A percentile compares a stretch with the other conserved stretches of the same genome.
Evolutionary conservation across 2,329 filamentous ascomycete species (phyloP).

Genomic region (Trichoderma polysporum): DNA sequence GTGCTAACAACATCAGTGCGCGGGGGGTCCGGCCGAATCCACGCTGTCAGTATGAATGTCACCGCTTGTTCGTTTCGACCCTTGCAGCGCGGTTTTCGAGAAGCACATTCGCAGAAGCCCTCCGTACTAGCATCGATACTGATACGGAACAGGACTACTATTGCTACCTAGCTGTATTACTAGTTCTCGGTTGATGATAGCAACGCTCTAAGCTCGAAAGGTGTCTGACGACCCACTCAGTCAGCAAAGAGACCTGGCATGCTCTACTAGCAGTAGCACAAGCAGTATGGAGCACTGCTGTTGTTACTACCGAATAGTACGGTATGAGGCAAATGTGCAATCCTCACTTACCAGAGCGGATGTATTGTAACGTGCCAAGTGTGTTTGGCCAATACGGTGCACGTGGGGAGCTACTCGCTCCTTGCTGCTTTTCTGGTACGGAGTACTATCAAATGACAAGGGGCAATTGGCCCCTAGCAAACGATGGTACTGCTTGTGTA

Average conservation of each 20-base stretch:
- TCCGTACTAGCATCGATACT: not conserved
- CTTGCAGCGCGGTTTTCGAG: not conserved
- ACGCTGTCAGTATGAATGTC: not conserved
- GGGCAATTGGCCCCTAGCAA: not conserved
- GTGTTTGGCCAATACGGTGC: not conserved
- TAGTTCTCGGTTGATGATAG: not conserved
- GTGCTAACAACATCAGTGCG: not conserved
- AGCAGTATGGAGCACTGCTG: not conserved
- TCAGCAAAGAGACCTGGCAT: slow-evolving; percentile 17
- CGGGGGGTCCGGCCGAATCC: not conserved
- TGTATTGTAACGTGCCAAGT: slow-evolving; percentile 12
- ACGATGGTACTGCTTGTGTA: not conserved
- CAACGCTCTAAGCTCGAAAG: not conserved
- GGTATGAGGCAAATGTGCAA: not conserved
- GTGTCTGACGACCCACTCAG: slow-evolving; percentile 11
- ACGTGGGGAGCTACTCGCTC: slow-evolving; percentile 3
- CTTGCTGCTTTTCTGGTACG: not conserved
- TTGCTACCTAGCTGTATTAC: not conserved
- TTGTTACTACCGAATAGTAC: not conserved
- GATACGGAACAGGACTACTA: not conserved
- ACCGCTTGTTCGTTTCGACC: slow-evolving; percentile 3
- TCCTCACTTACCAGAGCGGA: not conserved
- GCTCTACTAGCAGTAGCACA: slow-evolving; percentile 1
- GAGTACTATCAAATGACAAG: not conserved
- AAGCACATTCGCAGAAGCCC: not conserved